A percentile compares a stretch with the other conserved stretches of the same genome.
Evolutionary conservation across 1,284 basidiomycete genomes (phyloP).

Genomic region (Coniferiporia weirii): DNA sequence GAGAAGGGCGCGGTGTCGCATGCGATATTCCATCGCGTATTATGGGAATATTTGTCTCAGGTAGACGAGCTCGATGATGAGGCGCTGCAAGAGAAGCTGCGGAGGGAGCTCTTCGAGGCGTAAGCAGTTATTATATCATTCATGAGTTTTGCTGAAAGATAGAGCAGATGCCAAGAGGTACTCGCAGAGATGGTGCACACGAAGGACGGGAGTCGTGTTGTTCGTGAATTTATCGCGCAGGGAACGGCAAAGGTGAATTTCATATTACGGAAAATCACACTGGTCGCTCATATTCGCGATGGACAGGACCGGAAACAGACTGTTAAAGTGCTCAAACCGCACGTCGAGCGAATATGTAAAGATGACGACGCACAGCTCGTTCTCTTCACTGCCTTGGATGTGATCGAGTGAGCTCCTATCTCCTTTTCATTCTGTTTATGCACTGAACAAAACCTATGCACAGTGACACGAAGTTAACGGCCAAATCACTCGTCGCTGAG

Average conservation of each 20-base stretch:
- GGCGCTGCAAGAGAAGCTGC: constrained; percentile 54
- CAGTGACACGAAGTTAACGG: constrained; percentile 83
- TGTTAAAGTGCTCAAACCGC: constrained; percentile 79
- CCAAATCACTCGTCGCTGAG: constrained; percentile 69
- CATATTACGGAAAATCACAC: not conserved
- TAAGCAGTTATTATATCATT: constrained; percentile 21
- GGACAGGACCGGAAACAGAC: constrained; percentile 83
- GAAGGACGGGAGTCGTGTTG: constrained; percentile 81
- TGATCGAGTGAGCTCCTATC: constrained; percentile 63
- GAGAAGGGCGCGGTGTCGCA: constrained; percentile 85
- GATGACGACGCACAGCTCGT: constrained; percentile 87
- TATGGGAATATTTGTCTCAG: constrained; percentile 72
- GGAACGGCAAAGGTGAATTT: constrained; percentile 69
- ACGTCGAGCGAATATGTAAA: constrained; percentile 77
- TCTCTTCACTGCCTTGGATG: constrained; percentile 81
- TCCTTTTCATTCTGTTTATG: constrained; percentile 5
- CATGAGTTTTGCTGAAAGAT: not conserved
- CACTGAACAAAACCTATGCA: constrained; percentile 11
- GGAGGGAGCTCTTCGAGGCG: constrained; percentile 66
- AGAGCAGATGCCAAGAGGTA: constrained; percentile 66
- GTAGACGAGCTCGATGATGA: constrained; percentile 49
- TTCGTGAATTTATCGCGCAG: constrained; percentile 75
- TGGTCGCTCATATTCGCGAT: constrained; percentile 6
- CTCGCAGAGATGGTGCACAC: constrained; percentile 90
- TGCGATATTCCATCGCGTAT: constrained; percentile 76